phyloP scores from a whole-genome alignment of 805 yeast species.

The Pichia ethanolica region DNA sequence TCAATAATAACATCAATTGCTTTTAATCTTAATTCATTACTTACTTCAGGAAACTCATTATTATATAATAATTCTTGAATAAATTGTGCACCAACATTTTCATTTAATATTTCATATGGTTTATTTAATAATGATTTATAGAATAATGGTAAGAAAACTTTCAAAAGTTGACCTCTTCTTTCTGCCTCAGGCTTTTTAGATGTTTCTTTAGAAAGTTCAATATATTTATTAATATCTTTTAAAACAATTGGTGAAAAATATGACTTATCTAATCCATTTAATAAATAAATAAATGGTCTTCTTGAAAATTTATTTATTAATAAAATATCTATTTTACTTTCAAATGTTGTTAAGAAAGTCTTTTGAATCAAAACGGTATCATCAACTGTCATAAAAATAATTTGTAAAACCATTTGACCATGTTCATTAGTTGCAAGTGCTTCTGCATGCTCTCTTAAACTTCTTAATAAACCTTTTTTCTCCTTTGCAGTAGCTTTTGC shows the following conservation, averaged over 20 bases:
- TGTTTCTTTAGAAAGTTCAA: constrained; percentile 55
- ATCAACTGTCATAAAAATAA: constrained; percentile 80
- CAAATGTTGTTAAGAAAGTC: constrained; percentile 56
- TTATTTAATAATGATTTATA: constrained; percentile 46
- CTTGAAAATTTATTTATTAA: constrained; percentile 71
- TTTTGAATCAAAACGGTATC: constrained; percentile 82
- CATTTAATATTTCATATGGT: constrained; percentile 47
- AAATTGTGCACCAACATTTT: constrained; percentile 78
- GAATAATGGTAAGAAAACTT: constrained; percentile 58
- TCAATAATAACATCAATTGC: constrained; percentile 52
- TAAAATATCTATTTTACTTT: constrained; percentile 45
- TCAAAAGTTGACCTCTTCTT: constrained; percentile 64
- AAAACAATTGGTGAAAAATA: constrained; percentile 68
- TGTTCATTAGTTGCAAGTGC: constrained; percentile 75
- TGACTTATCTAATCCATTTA: constrained; percentile 72
- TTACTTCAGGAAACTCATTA: constrained; percentile 29
- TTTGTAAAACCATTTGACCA: constrained; percentile 75
- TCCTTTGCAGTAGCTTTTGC: constrained; percentile 88
- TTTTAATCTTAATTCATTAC: constrained; percentile 28
- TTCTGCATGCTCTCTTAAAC: constrained; percentile 68
- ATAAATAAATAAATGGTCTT: constrained; percentile 78
- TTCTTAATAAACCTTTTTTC: constrained; percentile 68
- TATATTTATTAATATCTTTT: constrained; percentile 53
- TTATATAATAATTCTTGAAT: constrained; percentile 66
- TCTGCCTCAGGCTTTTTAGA: constrained; percentile 79